These are phyloP conservation scores for Urostyla sp. DNA, from an alignment of 73 alveolate genomes.

Conservation along the genomic window DNA sequence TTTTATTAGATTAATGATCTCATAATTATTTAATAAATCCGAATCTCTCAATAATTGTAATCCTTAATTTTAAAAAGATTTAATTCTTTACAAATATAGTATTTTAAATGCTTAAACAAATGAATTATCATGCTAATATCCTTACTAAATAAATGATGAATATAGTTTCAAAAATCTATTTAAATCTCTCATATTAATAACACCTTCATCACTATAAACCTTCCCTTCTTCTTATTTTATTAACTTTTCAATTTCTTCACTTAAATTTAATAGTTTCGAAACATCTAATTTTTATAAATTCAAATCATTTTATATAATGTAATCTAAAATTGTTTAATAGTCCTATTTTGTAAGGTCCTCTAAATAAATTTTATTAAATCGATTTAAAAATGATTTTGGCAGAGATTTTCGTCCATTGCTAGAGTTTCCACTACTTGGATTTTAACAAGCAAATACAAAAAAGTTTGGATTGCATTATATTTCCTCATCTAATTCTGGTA, in stretches of 20 bases:
- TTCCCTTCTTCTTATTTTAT: conserved; percentile 54
- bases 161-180: conserved; percentile 47
- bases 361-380: conserved; percentile 96
- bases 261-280: background rate
- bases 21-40: no score
- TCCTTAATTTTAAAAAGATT: no score
- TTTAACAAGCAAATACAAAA: conserved; percentile 96
- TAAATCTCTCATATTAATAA: conserved; percentile 65
- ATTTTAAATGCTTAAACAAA: conserved; percentile 41
- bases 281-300: background rate
- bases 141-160: background rate
- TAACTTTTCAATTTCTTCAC: conserved; percentile 6
- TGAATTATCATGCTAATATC: conserved; percentile 9
- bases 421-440: conserved; percentile 83
- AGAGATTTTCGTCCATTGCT: conserved; percentile 98
- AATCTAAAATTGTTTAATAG: conserved; percentile 61
- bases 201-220: conserved; percentile 47
- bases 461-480: conserved; percentile 90
- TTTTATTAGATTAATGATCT: no score
- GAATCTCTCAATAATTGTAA: no score
- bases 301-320: background rate
- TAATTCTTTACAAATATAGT: conserved; percentile 37
- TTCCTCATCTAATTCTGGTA: conserved; percentile 96
- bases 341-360: conserved; percentile 83
- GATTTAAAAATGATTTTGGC: conserved; percentile 97